Evolutionary conservation across 1,284 basidiomycete species (phyloP), one percentile per base, ranked within the genome.

Genomic region (Xerocomus amazonicus): DNA sequence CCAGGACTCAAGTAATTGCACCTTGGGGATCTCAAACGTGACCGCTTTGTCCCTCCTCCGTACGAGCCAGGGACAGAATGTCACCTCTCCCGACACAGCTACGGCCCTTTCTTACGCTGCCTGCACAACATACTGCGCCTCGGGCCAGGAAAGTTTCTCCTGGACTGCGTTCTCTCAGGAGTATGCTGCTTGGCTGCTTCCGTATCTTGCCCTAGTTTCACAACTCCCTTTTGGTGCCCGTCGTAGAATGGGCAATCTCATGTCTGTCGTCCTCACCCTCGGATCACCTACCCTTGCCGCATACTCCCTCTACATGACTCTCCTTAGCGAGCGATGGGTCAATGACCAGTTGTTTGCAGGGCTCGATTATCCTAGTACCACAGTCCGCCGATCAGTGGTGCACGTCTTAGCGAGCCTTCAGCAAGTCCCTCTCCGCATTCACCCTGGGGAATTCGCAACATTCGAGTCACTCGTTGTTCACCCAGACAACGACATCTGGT

Each of bases 171-270:
- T 76, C 50, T 69, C 71, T 0, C 68, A 71, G 47, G 66, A 73
- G 38, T 73, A 70, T 55, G 61, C 68, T 8, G 60, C 69, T 0
- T 76, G 75, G 74, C 62, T 76, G 3, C 52, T 77, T 0, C 75
- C 51, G 68, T 23, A 23, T 23, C 19, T 23, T 23, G 19, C 19
- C 19, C 19, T 23, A 23, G 19, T 23, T 23, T 23, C 19, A 23
- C 19, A 23, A 23, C 19, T 23, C 19, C 19, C 19, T 23, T 23
- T 23, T 4, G 19, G 19, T 23, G 19, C 19, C 4, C 19, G 19
- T 23, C 19, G 19, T 4, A 23, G 19, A 23, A 23, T 23, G 19
- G 19, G 19, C 4, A 23, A 23, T 23, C 19, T 23, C 19, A 23
- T 23, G 19, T 23, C 19, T 23, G 19, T 23, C 19, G 19, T 23